Evolutionary conservation across 371 early-diverging fungal species (phyloP).

Genomic region (Saksenaea oblongispora): DNA sequence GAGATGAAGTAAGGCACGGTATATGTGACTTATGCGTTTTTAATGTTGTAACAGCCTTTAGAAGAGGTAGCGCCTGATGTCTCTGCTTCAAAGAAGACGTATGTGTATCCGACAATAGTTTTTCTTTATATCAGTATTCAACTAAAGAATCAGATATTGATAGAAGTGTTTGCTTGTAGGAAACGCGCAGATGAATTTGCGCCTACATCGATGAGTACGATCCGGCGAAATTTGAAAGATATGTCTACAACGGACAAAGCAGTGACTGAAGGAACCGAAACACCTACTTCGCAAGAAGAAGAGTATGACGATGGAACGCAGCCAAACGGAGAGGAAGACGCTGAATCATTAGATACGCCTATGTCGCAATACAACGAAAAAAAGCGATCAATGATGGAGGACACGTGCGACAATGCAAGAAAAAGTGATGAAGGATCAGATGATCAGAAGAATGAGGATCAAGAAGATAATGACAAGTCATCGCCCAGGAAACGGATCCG

Average conservation of each 20-base stretch:
- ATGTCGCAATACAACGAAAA: slow-evolving; percentile 10
- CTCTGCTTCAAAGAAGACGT: slow-evolving; percentile 47
- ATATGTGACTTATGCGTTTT: background rate
- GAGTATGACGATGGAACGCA: slow-evolving; percentile 4
- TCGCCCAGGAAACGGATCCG: background rate
- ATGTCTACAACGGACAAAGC: slow-evolving; percentile 45
- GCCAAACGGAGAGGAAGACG: slow-evolving; percentile 17
- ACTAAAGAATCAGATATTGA: slow-evolving; percentile 1
- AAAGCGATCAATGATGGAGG: background rate
- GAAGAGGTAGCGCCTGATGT: slow-evolving; percentile 17
- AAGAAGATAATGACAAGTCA: background rate
- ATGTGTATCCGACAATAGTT: slow-evolving; percentile 1
- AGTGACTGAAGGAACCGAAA: slow-evolving; percentile 12
- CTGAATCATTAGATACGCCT: slow-evolving; percentile 10
- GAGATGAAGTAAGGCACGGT: slow-evolving; percentile 19
- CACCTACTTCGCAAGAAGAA: slow-evolving; percentile 10
- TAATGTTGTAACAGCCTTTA: background rate
- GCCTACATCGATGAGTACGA: slow-evolving; percentile 30
- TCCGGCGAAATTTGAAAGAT: slow-evolving; percentile 47
- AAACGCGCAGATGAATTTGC: slow-evolving; percentile 40
- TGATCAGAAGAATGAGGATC: slow-evolving; percentile 1
- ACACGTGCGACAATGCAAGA: background rate
- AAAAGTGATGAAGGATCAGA: background rate
- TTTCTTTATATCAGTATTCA: slow-evolving; percentile 1
- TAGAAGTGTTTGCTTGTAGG: slow-evolving; percentile 13